Evolutionary conservation across 2,329 filamentous ascomycete genomes (phyloP).

Genomic region (Penicillium corylophilum): DNA sequence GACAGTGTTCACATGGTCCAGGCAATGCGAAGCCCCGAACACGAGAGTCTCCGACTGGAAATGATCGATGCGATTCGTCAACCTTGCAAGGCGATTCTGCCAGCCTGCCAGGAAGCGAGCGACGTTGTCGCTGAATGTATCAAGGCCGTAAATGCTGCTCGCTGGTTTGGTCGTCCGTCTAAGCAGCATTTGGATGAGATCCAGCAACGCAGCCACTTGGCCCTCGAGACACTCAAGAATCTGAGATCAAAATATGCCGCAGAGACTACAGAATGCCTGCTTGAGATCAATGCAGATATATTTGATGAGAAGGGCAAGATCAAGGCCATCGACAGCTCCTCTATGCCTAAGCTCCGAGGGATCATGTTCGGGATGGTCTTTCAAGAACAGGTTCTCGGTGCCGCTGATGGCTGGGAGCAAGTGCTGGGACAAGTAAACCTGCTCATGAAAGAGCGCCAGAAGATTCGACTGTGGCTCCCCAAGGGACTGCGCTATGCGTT

Average conservation of each 20-base stretch:
- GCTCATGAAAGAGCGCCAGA: constrained; percentile 38
- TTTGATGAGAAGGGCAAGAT: constrained; percentile 46
- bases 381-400: constrained; percentile 44
- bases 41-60: constrained; percentile 30
- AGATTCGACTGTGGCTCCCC: constrained; percentile 46
- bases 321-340: constrained; percentile 23
- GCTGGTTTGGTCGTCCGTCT: constrained; percentile 28
- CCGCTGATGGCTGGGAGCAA: constrained; percentile 31
- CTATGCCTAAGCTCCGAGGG: constrained; percentile 35
- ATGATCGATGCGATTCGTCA: constrained; percentile 34
- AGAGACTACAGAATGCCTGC: constrained; percentile 43
- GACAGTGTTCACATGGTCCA: constrained; percentile 37
- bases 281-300: constrained; percentile 41
- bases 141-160: constrained; percentile 28
- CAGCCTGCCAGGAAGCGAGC: constrained; percentile 27
- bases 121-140: constrained; percentile 26
- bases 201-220: constrained; percentile 17
- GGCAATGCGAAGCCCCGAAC: constrained; percentile 41
- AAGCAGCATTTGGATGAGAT: constrained; percentile 22
- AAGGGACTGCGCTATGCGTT: constrained; percentile 41
- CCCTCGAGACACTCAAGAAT: constrained; percentile 26
- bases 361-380: constrained; percentile 51
- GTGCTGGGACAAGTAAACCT: constrained; percentile 40
- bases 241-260: constrained; percentile 26
- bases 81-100: constrained; percentile 28